Evolutionary conservation across 2,329 filamentous ascomycete genomes (phyloP).

Genomic region (Aspergillus sclerotialis): DNA sequence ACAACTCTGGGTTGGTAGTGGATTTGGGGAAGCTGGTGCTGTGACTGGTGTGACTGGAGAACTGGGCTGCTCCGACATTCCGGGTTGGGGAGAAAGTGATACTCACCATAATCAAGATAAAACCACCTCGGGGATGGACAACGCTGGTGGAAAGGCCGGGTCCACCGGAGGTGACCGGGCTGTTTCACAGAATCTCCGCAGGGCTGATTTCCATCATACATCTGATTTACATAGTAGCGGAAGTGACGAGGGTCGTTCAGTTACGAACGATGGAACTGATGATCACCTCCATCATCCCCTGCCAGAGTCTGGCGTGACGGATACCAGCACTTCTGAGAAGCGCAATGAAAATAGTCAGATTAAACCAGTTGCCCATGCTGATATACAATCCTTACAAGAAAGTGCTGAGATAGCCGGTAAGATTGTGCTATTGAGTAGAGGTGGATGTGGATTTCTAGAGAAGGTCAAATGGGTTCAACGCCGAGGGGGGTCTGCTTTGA

Average conservation of each 20-base stretch:
- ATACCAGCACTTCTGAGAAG: constrained; percentile 26
- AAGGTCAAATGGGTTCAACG: constrained; percentile 97
- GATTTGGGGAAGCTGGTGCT: constrained; percentile 67
- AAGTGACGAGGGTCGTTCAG: constrained; percentile 11
- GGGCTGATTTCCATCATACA: constrained; percentile 17
- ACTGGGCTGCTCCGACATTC: constrained; percentile 89
- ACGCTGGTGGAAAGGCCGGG: constrained; percentile 15
- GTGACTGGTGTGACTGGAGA: constrained; percentile 63
- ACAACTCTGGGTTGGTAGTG: constrained; percentile 86
- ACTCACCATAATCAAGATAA: constrained; percentile 29
- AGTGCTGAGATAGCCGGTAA: constrained; percentile 89
- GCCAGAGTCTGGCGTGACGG: constrained; percentile 34
- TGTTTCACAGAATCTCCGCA: constrained; percentile 13
- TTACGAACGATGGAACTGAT: constrained; percentile 69
- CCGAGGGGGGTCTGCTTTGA: constrained; percentile 78
- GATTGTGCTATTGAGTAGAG: constrained; percentile 81
- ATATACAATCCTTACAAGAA: constrained; percentile 88
- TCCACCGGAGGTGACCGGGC: constrained; percentile 15
- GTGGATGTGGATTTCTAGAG: constrained; percentile 91
- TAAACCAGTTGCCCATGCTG: constrained; percentile 57
- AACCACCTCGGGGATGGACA: constrained; percentile 13
- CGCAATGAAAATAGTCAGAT: constrained; percentile 24
- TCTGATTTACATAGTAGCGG: constrained; percentile 11
- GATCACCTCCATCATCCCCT: constrained; percentile 66
- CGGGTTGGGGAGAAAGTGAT: constrained; percentile 68